These are phyloP conservation scores for Escallonia rubra DNA, from an alignment of 129 eudicot species.

Conservation along the genomic window DNA sequence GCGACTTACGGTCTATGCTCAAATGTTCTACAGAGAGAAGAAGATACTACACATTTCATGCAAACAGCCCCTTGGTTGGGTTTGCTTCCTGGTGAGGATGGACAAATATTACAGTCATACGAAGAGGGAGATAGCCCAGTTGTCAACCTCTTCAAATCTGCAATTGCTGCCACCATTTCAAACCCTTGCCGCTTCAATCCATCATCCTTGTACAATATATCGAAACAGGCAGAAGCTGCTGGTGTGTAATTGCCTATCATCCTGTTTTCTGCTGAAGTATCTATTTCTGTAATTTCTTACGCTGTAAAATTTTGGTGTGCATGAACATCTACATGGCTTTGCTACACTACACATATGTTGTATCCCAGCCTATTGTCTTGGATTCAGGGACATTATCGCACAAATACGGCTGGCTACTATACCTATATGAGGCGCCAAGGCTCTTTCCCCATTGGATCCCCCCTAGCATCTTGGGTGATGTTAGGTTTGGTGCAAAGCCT, in stretches of 20 bases:
- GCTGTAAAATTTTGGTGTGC: neutral
- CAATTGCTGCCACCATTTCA: slow-evolving; percentile 59
- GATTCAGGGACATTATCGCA: too few relatives aligned
- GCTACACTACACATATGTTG: neutral
- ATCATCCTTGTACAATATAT: slow-evolving; percentile 61
- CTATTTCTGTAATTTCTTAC: neutral
- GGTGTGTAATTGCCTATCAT: slow-evolving; percentile 32
- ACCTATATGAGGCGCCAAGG: too few relatives aligned
- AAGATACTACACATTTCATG: slow-evolving; percentile 85
- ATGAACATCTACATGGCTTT: neutral
- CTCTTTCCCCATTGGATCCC: too few relatives aligned
- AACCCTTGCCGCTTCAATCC: slow-evolving; percentile 60
- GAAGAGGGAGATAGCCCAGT: slow-evolving; percentile 85
- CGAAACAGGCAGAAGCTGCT: slow-evolving; percentile 98
- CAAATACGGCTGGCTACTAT: too few relatives aligned
- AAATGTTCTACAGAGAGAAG: slow-evolving; percentile 66
- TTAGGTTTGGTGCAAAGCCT: too few relatives aligned
- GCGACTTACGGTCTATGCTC: slow-evolving; percentile 15
- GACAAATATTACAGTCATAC: slow-evolving; percentile 66
- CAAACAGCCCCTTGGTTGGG: slow-evolving; percentile 98
- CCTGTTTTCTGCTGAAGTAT: neutral
- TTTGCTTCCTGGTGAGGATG: slow-evolving; percentile 81
- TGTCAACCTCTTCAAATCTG: slow-evolving; percentile 76
- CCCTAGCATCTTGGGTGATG: too few relatives aligned
- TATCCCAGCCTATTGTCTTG: too few relatives aligned